Base-by-base conservation (phyloP, 129 eudicot genomes). In the Rutidosis leptorrhynchoides region DNA sequence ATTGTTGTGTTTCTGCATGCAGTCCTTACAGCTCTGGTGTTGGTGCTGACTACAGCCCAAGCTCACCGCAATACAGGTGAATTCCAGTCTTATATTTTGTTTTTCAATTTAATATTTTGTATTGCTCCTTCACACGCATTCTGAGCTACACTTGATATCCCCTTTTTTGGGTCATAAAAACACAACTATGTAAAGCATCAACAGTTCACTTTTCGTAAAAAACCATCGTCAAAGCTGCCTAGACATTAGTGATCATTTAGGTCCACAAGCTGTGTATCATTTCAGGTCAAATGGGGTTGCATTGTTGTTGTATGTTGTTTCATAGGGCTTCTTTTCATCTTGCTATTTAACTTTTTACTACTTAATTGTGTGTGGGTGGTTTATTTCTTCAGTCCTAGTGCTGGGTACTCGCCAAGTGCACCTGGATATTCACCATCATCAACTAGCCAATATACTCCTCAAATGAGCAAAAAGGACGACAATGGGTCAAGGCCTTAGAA, bases 401-500 rank as follows among this genome's bases (percentile, higher is more conserved):
- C 91, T 23, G 98, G 96, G 32, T 93, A 88, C 81, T 93, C 96
- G 0, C 98, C 98, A 0, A 93, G 96, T 70, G 95, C 95, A 16
- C 96, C 98, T 5, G 98, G 98, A 48, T 93, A 93, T 76, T 93
- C 98, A 6, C 98, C 95, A 2, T 83, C 98, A 24, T 83, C 96
- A 2, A 86, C 98, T 42, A 86, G 89, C 78, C 96, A 92, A 72
- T 86, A 75, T 79, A 80, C 95, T 32, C 89, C 97, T 17, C 82
- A 17, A 49, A 49, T 49, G 55, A 49, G 55, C 55, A 49, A 74
- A 45, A 79, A 79, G 77, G 83, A 74, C 45, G 76, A n/a, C n/a
- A n/a, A 81, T 40, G 82, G 77, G 37, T 63, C 80, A 2, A 74
- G 67, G 74, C 62, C 70, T 4, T n/a, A n/a, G n/a, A n/a, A n/a